These are phyloP conservation scores for Solanum corneliomulleri DNA, from an alignment of 257 asterid species.

Conservation along the genomic window DNA sequence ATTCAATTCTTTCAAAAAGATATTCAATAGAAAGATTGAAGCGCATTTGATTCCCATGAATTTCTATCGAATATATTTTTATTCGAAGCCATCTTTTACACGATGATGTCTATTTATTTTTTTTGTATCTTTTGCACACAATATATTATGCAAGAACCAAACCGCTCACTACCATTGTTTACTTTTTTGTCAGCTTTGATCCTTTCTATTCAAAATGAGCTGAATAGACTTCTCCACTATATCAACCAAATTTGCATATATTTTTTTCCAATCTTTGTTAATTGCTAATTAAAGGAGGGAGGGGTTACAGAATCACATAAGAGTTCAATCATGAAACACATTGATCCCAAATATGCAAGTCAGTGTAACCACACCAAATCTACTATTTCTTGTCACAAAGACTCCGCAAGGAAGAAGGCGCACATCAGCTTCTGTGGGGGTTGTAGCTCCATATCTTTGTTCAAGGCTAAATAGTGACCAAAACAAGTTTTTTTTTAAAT, in stretches of 20 bases:
- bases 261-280: neutral
- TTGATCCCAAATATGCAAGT: neutral
- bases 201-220: neutral
- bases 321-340: neutral
- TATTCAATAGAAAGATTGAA: neutral
- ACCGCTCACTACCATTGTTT: accelerated
- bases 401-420: neutral
- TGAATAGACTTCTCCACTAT: neutral
- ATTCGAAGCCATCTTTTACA: neutral
- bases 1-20: neutral
- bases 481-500: neutral
- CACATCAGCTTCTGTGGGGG: neutral
- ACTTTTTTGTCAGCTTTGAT: neutral
- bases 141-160: neutral
- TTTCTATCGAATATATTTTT: too few relatives aligned
- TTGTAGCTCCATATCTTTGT: neutral
- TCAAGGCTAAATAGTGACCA: neutral
- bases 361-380: neutral
- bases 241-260: neutral
- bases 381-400: neutral
- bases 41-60: neutral
- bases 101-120: neutral
- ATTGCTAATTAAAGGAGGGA: neutral
- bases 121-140: neutral
- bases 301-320: neutral